Percentiles rank a stretch among this genome's conserved stretches.
Conservation (phyloP, 176 grass and related monocot genomes). For the Oryza rufipogon region DNA sequence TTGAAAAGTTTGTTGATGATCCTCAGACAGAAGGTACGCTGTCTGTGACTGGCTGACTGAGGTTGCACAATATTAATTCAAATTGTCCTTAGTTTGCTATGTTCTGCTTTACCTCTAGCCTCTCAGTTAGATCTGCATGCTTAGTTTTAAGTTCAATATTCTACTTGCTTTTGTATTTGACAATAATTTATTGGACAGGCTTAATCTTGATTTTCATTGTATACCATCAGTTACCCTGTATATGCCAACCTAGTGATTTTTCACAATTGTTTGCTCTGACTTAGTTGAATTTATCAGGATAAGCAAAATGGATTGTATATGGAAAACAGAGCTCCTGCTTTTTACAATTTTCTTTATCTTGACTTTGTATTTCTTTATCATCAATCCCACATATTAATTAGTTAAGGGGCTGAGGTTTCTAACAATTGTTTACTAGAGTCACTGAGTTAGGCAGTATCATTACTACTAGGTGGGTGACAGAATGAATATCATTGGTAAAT, state of each 20-base stretch:
- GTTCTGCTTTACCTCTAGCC: neutral
- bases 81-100: conserved; percentile 8
- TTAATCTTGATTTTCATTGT: neutral
- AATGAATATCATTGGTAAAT: conserved; percentile 23
- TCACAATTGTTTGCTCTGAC: conserved; percentile 11
- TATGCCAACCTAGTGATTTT: neutral
- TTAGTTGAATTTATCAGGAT: neutral
- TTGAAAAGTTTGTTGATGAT: conserved; percentile 90
- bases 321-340: neutral
- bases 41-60: neutral
- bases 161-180: conserved; percentile 11
- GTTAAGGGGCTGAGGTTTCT: neutral
- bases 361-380: neutral
- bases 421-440: neutral
- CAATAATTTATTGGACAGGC: conserved; percentile 10
- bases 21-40: conserved; percentile 97
- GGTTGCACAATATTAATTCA: neutral
- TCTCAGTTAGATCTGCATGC: conserved; percentile 8
- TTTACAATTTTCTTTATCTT: neutral
- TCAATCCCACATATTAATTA: conserved; percentile 12
- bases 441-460: neutral
- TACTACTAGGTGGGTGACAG: neutral
- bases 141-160: neutral
- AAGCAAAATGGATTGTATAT: conserved; percentile 1
- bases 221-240: neutral